These are phyloP conservation scores for Kodamaea sagamina DNA, from an alignment of 805 yeast species.

Conservation along the genomic window DNA sequence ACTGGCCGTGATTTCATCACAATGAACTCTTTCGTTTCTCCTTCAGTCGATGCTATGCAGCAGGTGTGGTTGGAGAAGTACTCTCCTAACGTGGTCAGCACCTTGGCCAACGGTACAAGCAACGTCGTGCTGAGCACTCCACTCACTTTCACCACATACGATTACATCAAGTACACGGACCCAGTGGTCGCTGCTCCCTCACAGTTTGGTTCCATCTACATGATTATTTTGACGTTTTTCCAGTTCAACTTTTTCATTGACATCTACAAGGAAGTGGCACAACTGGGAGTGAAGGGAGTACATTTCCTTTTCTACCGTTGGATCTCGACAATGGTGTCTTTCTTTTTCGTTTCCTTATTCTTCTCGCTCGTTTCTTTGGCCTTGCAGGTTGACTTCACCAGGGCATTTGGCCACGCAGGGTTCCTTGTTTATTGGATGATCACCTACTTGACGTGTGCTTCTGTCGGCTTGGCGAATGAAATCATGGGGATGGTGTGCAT, in stretches of 20 bases:
- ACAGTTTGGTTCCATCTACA: slow-evolving; percentile 74
- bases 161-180: slow-evolving; percentile 52
- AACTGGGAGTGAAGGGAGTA: slow-evolving; percentile 39
- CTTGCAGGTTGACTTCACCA: slow-evolving; percentile 61
- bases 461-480: slow-evolving; percentile 77
- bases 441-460: slow-evolving; percentile 66
- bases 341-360: slow-evolving; percentile 57
- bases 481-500: slow-evolving; percentile 55
- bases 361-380: slow-evolving; percentile 64
- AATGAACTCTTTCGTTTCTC: slow-evolving; percentile 44
- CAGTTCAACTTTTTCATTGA: slow-evolving; percentile 61
- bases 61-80: slow-evolving; percentile 28
- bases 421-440: slow-evolving; percentile 76
- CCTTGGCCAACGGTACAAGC: slow-evolving; percentile 11
- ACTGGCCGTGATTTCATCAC: slow-evolving; percentile 63
- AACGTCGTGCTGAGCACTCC: slow-evolving; percentile 27
- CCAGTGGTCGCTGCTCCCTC: slow-evolving; percentile 62
- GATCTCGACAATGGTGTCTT: slow-evolving; percentile 51
- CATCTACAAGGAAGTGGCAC: slow-evolving; percentile 52
- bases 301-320: slow-evolving; percentile 57
- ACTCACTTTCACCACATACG: slow-evolving; percentile 39
- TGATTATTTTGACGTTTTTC: slow-evolving; percentile 73
- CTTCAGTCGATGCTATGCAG: slow-evolving; percentile 43
- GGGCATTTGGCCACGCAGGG: slow-evolving; percentile 65
- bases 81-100: slow-evolving; percentile 15